Evolutionary conservation across 768 basidiomycete species (phyloP).

Genomic region (Boletus sensibilis): DNA sequence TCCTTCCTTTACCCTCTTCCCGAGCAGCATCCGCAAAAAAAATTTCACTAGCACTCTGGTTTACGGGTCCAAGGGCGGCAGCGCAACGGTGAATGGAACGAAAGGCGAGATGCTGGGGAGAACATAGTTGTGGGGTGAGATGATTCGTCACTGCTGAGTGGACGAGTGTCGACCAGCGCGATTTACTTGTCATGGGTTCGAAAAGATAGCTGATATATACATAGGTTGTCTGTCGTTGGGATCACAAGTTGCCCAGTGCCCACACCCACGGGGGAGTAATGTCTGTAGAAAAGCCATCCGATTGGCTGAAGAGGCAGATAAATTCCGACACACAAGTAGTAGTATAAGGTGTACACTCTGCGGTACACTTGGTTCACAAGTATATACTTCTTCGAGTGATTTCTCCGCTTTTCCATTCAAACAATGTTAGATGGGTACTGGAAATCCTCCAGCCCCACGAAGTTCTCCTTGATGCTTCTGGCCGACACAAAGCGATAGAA

Average conservation of each 20-base stretch:
- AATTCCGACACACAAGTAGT: neutral
- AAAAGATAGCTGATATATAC: neutral
- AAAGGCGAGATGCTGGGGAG: neutral
- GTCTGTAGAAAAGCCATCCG: neutral
- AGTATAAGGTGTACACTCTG: neutral
- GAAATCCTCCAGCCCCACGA: constrained; percentile 78
- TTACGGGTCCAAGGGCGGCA: neutral
- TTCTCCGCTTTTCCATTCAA: constrained; percentile 30
- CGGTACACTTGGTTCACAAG: neutral
- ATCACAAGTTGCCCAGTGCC: neutral
- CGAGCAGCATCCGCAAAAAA: constrained; percentile 62
- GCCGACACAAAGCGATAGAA: constrained; percentile 83
- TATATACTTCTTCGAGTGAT: neutral
- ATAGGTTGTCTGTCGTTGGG: neutral
- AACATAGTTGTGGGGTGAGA: neutral
- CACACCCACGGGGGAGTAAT: neutral
- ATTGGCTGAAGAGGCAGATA: neutral
- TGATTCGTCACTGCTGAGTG: neutral
- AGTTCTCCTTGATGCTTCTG: constrained; percentile 96
- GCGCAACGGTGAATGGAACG: constrained; percentile 4
- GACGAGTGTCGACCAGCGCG: neutral
- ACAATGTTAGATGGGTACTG: constrained; percentile 85
- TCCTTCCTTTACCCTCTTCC: constrained; percentile 46
- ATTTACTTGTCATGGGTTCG: neutral
- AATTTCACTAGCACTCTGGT: constrained; percentile 50